Conservation (phyloP, 2,329 filamentous ascomycete species). For the Fusarium euwallaceae region DNA sequence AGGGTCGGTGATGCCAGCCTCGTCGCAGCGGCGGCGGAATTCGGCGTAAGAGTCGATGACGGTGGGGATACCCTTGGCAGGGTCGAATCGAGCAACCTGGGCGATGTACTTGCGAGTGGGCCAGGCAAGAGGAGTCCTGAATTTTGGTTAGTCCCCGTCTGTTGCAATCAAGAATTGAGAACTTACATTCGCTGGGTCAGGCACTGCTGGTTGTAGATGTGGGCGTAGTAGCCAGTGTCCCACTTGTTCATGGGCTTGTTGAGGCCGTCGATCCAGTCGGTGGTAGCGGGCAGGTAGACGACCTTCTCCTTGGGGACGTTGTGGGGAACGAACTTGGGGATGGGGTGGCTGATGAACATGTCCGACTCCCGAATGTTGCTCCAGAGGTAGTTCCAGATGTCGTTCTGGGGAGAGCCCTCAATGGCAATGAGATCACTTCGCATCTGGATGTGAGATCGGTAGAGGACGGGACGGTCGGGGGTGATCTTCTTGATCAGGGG, state of each 20-base stretch:
- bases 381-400: constrained; percentile 84
- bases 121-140: constrained; percentile 65
- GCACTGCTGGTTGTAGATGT: constrained; percentile 76
- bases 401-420: constrained; percentile 74
- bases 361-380: constrained; percentile 77
- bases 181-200: constrained; percentile 66
- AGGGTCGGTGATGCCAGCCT: constrained; percentile 62
- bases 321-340: constrained; percentile 79
- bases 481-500: constrained; percentile 79
- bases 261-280: constrained; percentile 85
- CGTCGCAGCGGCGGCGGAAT: constrained; percentile 73
- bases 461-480: constrained; percentile 81
- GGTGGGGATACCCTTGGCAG: constrained; percentile 84
- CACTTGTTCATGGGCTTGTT: constrained; percentile 81
- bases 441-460: constrained; percentile 87
- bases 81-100: constrained; percentile 86
- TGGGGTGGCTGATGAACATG: constrained; percentile 86
- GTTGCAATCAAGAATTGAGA: neutral
- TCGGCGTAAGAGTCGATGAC: constrained; percentile 82
- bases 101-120: constrained; percentile 78
- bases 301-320: constrained; percentile 76
- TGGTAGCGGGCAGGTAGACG: constrained; percentile 83
- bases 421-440: constrained; percentile 77
- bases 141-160: constrained; percentile 6
- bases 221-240: constrained; percentile 80